phyloP scores from a whole-genome alignment of 768 basidiomycete genomes.

The Tulasnella sp. region DNA sequence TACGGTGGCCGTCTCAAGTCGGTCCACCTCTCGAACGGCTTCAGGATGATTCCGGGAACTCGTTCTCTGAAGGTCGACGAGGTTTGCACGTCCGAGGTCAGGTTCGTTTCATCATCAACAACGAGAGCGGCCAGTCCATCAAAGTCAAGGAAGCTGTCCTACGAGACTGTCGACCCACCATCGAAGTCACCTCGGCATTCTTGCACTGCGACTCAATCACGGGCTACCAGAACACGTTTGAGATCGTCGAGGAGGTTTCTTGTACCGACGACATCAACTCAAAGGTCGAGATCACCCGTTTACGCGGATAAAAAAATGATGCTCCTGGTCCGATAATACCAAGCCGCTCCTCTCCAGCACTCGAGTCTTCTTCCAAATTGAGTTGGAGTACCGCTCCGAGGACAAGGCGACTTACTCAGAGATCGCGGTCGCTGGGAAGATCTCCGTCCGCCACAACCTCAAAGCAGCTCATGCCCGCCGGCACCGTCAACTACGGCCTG shows the following conservation, averaged over 20 bases:
- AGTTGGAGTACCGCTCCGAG: too few species aligned
- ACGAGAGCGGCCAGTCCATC: constrained; percentile 86
- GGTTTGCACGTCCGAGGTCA: constrained; percentile 79
- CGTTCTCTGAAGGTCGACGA: constrained; percentile 73
- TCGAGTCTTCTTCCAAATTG: constrained; percentile 84
- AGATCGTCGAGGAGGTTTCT: constrained; percentile 79
- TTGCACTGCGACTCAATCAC: constrained; percentile 89
- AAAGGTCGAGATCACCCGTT: constrained; percentile 77
- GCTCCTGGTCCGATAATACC: constrained; percentile 81
- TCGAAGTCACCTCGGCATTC: constrained; percentile 96
- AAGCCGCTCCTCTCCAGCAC: constrained; percentile 69
- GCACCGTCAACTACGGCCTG: constrained; percentile 73
- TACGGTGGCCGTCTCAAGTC: constrained; percentile 93
- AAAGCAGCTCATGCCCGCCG: constrained; percentile 81
- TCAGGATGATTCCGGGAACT: constrained; percentile 74
- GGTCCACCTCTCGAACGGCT: constrained; percentile 95
- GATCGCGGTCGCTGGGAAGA: too few species aligned
- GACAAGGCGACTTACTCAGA: too few species aligned
- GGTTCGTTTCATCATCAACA: constrained; percentile 73
- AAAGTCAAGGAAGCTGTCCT: constrained; percentile 79
- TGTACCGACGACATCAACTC: constrained; percentile 65
- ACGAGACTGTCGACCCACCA: constrained; percentile 66
- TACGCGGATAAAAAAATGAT: constrained; percentile 96
- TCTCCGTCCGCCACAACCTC: too few species aligned
- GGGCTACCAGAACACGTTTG: constrained; percentile 96